Base-by-base conservation (phyloP, 805 yeast species). In the Metschnikowia matae region DNA sequence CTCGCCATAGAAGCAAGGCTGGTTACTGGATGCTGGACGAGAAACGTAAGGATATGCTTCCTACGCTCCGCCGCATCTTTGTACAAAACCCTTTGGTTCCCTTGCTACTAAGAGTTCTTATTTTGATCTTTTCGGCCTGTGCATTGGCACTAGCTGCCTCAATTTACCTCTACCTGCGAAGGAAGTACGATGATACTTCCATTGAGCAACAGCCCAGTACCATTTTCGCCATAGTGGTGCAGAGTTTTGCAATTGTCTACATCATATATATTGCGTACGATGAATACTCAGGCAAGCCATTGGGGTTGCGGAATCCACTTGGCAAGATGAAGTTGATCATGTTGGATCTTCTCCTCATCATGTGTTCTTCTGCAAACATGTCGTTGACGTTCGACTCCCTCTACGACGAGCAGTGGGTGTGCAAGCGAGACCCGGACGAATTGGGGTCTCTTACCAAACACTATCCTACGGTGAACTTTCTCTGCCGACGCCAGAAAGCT, bases 261-360 rank as follows among this genome's bases (percentile, higher is more conserved):
- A 77, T 90, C 49, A 68, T 84, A 3, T 90, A 88, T 66, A 88
- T 92, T 64, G 83, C 96, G 2, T 83, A 82, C 61, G 98, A 94
- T 66, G 99, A 94, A 67, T 92, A 89, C 67, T 79, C 84, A 21
- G 95, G 97, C 13, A 86, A 89, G 63, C 99, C 98, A 0, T 66
- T 94, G 44, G 99, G 99, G 0, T 74, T 94, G 41, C 78, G 99
- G 58, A 81, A 89, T 54, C 95, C 97, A 0, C 73, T 81, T 52
- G 89, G 87, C 21, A 94, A 94, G 64, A 79, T 94, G 74, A 78
- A 87, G 61, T 77, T 92, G 51, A 80, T 92, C 53, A 73, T 90
- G 73, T 73, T 90, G 57, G 99, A 94, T 64, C 72, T 92, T 39
- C 69, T 92, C 32, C 89, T 94, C 66, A 89, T 94, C 54, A 90